phyloP scores from a whole-genome alignment of 495 filamentous ascomycete genomes.

The Stereocaulon alpinum region DNA sequence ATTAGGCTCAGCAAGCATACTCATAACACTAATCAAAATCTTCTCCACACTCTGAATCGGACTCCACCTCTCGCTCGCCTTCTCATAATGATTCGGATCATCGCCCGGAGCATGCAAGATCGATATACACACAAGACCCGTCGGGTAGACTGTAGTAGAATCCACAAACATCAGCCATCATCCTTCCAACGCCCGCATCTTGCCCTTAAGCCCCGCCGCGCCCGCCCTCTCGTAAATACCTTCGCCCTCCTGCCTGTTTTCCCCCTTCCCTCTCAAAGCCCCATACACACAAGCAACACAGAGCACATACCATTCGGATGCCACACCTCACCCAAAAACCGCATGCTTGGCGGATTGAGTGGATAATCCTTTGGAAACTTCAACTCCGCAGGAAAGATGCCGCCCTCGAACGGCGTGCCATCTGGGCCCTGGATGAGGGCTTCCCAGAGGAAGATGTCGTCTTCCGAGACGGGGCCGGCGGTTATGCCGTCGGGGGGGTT shows the following conservation, averaged over 20 bases:
- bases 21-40: conserved; percentile 96
- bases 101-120: conserved; percentile 98
- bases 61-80: conserved; percentile 88
- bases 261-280: no score
- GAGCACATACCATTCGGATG: conserved; percentile 91
- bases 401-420: conserved; percentile 90
- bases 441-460: conserved; percentile 96
- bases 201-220: no score
- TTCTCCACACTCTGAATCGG: conserved; percentile 97
- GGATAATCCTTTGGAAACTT: conserved; percentile 96
- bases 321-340: conserved; percentile 83
- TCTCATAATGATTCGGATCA: conserved; percentile 97
- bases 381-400: conserved; percentile 86
- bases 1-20: conserved; percentile 97
- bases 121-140: conserved; percentile 88
- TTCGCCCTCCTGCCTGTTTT: no score
- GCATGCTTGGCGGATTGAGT: conserved; percentile 86
- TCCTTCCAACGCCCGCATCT: no score
- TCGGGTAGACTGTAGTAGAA: conserved; percentile 73
- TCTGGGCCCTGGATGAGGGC: conserved; percentile 91
- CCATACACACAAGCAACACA: no score
- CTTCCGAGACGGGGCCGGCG: conserved; percentile 85
- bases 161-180: no score
- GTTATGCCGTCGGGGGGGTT: conserved; percentile 90
- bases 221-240: no score